Evolutionary conservation across 805 yeast genomes (phyloP), one percentile per base, ranked within the genome.

Genomic region (Cyberlindnera sargentensis): DNA sequence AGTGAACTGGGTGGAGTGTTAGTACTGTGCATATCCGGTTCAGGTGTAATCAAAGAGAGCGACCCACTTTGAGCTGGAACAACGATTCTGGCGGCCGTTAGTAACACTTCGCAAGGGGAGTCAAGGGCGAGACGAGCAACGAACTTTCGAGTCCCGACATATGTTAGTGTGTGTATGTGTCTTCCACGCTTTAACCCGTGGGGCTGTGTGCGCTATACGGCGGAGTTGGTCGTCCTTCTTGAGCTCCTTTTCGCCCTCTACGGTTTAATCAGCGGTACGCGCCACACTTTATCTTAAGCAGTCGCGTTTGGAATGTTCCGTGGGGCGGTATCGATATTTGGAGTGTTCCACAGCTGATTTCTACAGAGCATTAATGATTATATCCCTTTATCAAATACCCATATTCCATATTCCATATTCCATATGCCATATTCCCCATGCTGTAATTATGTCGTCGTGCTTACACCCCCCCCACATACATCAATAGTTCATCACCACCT

Each of bases 1-100:
- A 3, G 99, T 93, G 65, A 93, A 93, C 71, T 79, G 43, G 9
- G n/a, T 7, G 24, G 5, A 51, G 48, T 36, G 62, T 58, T 41
- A 5, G 15, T 9, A n/a, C 32, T 40, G 44, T 31, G 40, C 30
- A 31, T 31, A 20, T 33, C 11, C 20, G 28, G 9, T 20, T 11
- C 24, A 20, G 6, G 20, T 15, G 20, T 15, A 15, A 15, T 15
- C 20, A 15, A 15, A 15, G 20, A 15, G 20, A 15, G 20, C 20
- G 25, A 50, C 67, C 26, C 50, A 69, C 73, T 62, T 80, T 81
- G 35, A 81, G 65, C 54, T 80, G 83, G 53, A 81, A 81, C 36
- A 81, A 66, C 11, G 34, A 34, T 38, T 36, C 43, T 40, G 30
- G 29, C 8, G 11, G 10, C 15, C 6, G 34, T 37, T 23, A 37